These are phyloP conservation scores for Exobasidium cylindrosporum DNA, from an alignment of 1,284 basidiomycete genomes.

Conservation along the genomic window DNA sequence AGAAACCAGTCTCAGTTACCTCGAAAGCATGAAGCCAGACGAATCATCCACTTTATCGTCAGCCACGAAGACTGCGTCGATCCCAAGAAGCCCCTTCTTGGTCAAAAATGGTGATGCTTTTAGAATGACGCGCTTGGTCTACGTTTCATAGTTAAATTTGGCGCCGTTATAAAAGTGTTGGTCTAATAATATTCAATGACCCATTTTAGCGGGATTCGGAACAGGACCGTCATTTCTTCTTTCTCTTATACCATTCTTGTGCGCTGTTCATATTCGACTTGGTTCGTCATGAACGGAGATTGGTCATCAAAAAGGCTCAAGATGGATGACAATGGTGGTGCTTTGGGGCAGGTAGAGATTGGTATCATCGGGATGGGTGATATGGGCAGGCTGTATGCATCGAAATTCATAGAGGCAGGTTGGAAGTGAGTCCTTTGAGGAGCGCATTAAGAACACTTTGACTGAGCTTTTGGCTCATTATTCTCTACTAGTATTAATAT, in stretches of 20 bases:
- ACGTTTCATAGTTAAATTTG: not conserved
- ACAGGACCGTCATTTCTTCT: too few relatives aligned
- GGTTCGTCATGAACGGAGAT: too few relatives aligned
- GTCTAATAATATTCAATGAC: not conserved
- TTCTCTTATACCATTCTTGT: too few relatives aligned
- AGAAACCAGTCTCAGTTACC: too few relatives aligned
- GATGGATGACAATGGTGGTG: not conserved
- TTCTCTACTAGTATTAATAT: slow-evolving; percentile 77
- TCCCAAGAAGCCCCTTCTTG: too few relatives aligned
- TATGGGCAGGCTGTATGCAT: slow-evolving; percentile 94
- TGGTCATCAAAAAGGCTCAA: not conserved
- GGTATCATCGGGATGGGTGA: slow-evolving; percentile 61
- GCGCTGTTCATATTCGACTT: too few relatives aligned
- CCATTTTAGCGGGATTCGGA: too few relatives aligned
- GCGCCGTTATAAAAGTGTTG: not conserved
- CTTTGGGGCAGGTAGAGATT: slow-evolving; percentile 39
- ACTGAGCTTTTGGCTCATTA: not conserved
- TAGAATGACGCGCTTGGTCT: too few relatives aligned
- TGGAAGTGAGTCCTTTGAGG: slow-evolving; percentile 60
- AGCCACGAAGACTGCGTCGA: too few relatives aligned
- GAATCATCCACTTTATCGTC: too few relatives aligned
- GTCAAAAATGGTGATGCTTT: slow-evolving; percentile 5
- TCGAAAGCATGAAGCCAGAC: too few relatives aligned
- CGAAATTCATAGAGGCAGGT: slow-evolving; percentile 69
- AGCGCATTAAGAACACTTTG: not conserved